These are phyloP conservation scores for Plectosphaerella plurivora DNA, from an alignment of 2,329 filamentous ascomycete species.

Conservation along the genomic window DNA sequence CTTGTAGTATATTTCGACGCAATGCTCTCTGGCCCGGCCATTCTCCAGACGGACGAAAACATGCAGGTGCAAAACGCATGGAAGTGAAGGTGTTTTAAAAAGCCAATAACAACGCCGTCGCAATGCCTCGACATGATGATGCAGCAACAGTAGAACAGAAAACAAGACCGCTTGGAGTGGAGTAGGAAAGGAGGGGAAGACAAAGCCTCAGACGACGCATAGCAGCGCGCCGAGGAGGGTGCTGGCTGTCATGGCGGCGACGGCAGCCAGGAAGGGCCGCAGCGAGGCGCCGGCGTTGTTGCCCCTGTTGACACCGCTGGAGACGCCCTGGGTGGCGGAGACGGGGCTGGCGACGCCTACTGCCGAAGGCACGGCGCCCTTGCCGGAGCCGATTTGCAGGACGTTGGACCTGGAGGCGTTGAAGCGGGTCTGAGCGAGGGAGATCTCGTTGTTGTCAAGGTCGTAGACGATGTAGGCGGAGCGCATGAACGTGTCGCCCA, in stretches of 20 bases:
- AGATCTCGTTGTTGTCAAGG: constrained; percentile 66
- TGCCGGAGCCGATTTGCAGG: constrained; percentile 49
- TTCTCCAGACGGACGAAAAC: too few species aligned
- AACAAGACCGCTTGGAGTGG: background rate
- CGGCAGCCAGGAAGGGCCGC: background rate
- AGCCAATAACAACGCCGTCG: background rate
- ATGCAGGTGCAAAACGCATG: too few species aligned
- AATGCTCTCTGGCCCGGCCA: too few species aligned
- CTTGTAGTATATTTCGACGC: too few species aligned
- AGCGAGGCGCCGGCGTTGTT: constrained; percentile 6
- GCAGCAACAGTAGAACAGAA: background rate
- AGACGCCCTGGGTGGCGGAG: constrained; percentile 40
- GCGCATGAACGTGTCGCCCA: constrained; percentile 70
- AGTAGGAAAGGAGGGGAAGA: background rate
- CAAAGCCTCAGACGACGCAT: background rate
- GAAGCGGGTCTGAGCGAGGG: constrained; percentile 63
- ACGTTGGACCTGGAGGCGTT: constrained; percentile 48
- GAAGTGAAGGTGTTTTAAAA: too few species aligned
- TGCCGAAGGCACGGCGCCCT: constrained; percentile 48
- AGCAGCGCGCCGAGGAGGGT: background rate
- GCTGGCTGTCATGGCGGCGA: background rate
- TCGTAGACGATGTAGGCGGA: constrained; percentile 76
- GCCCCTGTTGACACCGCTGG: constrained; percentile 3
- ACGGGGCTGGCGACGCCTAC: constrained; percentile 44
- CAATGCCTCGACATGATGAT: background rate